phyloP scores from a whole-genome alignment of 2,329 filamentous ascomycete species.

The Epichloe bromicola region DNA sequence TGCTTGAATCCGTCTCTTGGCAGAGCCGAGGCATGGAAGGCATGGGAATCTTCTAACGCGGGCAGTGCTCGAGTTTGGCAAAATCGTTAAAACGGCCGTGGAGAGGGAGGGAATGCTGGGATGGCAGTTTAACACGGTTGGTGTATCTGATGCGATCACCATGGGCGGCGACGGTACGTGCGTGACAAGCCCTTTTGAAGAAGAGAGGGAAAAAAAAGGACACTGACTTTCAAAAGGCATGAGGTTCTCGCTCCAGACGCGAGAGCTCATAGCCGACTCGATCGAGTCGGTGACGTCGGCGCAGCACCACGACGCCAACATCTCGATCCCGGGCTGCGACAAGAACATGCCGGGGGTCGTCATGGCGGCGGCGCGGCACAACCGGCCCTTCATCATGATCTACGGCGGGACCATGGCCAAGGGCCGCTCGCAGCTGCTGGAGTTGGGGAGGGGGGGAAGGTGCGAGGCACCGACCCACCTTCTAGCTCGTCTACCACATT shows the following conservation, averaged over 20 bases:
- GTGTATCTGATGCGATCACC: constrained; percentile 81
- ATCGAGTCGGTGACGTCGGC: constrained; percentile 89
- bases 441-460: too few species aligned
- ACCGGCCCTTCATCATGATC: constrained; percentile 87
- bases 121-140: constrained; percentile 90
- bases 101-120: constrained; percentile 74
- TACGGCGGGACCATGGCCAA: constrained; percentile 87
- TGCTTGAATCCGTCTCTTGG: background rate
- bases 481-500: too few species aligned
- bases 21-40: background rate
- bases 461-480: too few species aligned
- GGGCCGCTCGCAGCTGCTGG: constrained; percentile 66
- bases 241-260: constrained; percentile 81
- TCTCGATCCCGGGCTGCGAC: constrained; percentile 86
- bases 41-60: constrained; percentile 2
- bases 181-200: too few species aligned
- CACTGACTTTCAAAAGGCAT: constrained; percentile 38
- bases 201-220: too few species aligned
- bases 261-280: constrained; percentile 87
- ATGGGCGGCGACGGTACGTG: constrained; percentile 76
- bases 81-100: constrained; percentile 72
- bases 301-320: constrained; percentile 86
- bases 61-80: constrained; percentile 70
- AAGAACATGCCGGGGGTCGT: constrained; percentile 97
- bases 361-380: constrained; percentile 84